A percentile compares a stretch with the other conserved stretches of the same genome.
These are phyloP conservation scores for Lactifluus hygrophoroides DNA, from an alignment of 768 basidiomycete genomes.

Conservation along the genomic window DNA sequence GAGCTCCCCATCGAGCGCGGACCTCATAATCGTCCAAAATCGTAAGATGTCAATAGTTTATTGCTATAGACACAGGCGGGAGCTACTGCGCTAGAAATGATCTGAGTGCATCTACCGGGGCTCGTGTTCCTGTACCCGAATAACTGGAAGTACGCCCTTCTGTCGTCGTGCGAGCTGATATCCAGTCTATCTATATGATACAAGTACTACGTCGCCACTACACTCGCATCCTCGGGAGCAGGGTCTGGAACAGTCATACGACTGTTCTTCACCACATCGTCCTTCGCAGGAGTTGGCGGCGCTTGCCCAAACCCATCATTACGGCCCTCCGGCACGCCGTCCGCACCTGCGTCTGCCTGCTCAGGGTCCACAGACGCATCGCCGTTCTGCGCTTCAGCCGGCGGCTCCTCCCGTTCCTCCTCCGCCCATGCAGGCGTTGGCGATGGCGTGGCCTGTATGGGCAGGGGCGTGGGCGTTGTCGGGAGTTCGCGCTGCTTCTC, in stretches of 20 bases:
- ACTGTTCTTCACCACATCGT: background rate
- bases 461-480: background rate
- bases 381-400: background rate
- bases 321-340: background rate
- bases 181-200: background rate
- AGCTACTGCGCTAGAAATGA: no score
- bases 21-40: no score
- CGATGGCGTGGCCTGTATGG: background rate
- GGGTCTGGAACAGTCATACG: background rate
- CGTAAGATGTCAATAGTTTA: no score
- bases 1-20: no score
- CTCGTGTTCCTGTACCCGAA: no score
- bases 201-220: background rate
- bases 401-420: background rate
- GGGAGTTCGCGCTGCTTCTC: slow-evolving; percentile 6
- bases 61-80: no score
- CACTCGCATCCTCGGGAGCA: background rate
- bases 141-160: no score
- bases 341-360: background rate
- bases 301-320: background rate
- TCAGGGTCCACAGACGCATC: background rate
- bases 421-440: background rate
- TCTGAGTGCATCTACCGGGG: no score
- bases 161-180: no score
- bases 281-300: slow-evolving; percentile 8